A percentile compares a stretch with the other conserved stretches of the same genome.
phyloP scores from a whole-genome alignment of 2,329 filamentous ascomycete species.

The Thermothelomyces thermophilus region DNA sequence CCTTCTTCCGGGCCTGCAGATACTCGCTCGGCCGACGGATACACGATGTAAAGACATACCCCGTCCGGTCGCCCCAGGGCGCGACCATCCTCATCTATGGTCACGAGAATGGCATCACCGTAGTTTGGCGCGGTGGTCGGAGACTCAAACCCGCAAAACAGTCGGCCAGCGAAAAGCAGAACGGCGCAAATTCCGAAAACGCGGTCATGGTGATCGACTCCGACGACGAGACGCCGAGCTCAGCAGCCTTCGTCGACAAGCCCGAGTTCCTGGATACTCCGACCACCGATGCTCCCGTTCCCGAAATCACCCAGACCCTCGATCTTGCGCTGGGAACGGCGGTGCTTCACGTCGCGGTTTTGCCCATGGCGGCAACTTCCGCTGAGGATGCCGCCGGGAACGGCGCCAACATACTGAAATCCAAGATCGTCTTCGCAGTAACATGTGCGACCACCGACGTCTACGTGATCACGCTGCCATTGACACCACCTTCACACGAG shows the following conservation, averaged over 20 bases:
- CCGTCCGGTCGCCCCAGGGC: conserved; percentile 55
- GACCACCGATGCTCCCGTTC: conserved; percentile 42
- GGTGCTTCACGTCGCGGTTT: conserved; percentile 49
- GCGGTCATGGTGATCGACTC: conserved; percentile 58
- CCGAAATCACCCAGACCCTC: conserved; percentile 52
- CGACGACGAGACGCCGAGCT: conserved; percentile 46
- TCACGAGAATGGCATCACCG: conserved; percentile 55
- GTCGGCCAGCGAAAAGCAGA: conserved; percentile 39
- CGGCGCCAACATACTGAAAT: conserved; percentile 43
- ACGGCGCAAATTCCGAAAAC: conserved; percentile 44
- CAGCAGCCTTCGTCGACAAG: conserved; percentile 40
- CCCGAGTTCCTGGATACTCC: conserved; percentile 52
- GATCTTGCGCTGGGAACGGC: conserved; percentile 54
- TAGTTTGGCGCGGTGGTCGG: conserved; percentile 57
- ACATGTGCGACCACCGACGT: conserved; percentile 52
- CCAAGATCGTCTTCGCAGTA: conserved; percentile 55
- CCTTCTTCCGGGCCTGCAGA: conserved; percentile 34
- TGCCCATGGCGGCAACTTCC: conserved; percentile 45
- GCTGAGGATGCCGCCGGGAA: conserved; percentile 44
- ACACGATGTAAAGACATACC: conserved; percentile 55
- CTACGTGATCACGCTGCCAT: conserved; percentile 52
- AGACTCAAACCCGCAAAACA: conserved; percentile 46
- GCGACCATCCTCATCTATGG: conserved; percentile 58
- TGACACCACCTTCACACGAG: conserved; percentile 54
- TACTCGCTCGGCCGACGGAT: conserved; percentile 54